Conservation (phyloP, 1,139 yeast species). For the Pichia sp. region DNA sequence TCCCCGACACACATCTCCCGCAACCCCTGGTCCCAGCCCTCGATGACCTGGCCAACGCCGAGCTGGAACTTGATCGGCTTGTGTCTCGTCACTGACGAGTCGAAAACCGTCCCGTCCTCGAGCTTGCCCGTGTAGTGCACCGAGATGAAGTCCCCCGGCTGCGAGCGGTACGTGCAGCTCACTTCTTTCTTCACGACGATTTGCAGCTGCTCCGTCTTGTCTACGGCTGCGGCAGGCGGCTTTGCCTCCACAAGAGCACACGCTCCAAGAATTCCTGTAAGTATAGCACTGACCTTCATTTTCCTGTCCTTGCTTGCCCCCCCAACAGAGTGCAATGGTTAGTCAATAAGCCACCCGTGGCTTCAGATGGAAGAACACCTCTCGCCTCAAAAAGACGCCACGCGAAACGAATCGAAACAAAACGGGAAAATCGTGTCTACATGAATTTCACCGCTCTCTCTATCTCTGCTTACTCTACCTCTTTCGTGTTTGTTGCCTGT, state of each 20-base stretch:
- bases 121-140: constrained; percentile 77
- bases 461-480: no score
- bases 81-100: constrained; percentile 64
- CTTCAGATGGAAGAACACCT: no score
- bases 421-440: no score
- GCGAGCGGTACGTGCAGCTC: constrained; percentile 54
- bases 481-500: not conserved
- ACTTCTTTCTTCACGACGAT: constrained; percentile 23
- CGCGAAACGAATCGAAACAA: no score
- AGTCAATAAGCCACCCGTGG: no score
- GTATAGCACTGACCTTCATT: constrained; percentile 8
- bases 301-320: no score
- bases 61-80: constrained; percentile 64
- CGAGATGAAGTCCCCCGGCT: constrained; percentile 58
- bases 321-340: no score
- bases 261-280: constrained; percentile 5
- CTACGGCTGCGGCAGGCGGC: constrained; percentile 1
- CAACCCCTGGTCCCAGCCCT: constrained; percentile 88
- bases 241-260: not conserved
- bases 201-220: constrained; percentile 1
- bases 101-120: constrained; percentile 67
- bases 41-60: constrained; percentile 74
- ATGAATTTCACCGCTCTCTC: no score
- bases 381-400: no score
- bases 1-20: constrained; percentile 78